Base-by-base conservation (phyloP, 2,329 filamentous ascomycete species). In the Aspergillus sp. region DNA sequence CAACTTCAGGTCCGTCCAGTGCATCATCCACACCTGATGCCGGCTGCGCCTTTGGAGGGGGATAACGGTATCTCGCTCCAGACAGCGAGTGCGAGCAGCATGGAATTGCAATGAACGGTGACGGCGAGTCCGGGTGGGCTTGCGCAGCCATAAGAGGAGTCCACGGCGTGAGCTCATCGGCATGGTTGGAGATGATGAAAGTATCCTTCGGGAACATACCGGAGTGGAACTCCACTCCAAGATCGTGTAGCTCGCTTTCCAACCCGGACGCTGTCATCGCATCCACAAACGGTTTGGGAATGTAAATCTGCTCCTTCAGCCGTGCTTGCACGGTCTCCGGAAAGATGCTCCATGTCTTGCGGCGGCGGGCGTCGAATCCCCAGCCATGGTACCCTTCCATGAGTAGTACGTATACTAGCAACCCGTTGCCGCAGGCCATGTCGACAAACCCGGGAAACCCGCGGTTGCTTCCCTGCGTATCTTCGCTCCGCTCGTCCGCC, bases 111-210 rank as follows among this genome's bases (percentile, higher is more conserved):
- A 99, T 84, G 71, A 97, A 99, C 0, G 91, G 88, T 10, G 88
- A 88, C 2, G 82, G 75, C 0, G 88, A 91, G 14, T 52, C 50
- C 0, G 69, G 70, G 49, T 59, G 64, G 2, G 75, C 66, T 1
- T 91, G 76, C 5, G 84, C 83, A 1, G 90, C 92, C 38, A 99
- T 82, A 16, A 97, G 81, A 0, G 94, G 94, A 0, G 94, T 97
- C 94, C 94, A 99, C 0, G 90, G 85, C 0, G 94, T 99, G 13
- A 99, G 81, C 73, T 99, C 92, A 68, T 99, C 94, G 10, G 93
- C 93, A 70, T 99, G 94, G 67, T 99, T 99, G 45, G 91, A 96
- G 58, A 99, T 88, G 63, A 99, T 91, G 71, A 99, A 99, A 0
- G 91, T 95, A 23, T 85, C 84, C 14, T 71, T 68, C 0, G 84